Evolutionary conservation across 2,329 filamentous ascomycete genomes (phyloP).

Genomic region (Stagonosporopsis tanaceti): DNA sequence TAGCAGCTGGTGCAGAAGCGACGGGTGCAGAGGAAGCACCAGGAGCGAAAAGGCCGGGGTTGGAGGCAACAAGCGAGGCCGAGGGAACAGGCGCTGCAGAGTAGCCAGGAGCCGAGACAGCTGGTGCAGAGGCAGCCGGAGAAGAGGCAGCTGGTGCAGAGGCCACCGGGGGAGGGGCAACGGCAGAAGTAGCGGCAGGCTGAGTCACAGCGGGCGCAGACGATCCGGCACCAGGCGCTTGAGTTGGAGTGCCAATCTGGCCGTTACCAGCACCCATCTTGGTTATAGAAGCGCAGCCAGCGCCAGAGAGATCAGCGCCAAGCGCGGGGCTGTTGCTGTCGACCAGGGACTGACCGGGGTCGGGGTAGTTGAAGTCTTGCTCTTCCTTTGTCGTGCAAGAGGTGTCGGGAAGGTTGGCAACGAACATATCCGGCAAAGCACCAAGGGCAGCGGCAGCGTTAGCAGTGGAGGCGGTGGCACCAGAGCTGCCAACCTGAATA

Average conservation of each 20-base stretch:
- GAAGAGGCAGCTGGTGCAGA: not conserved
- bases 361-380: slow-evolving; percentile 74
- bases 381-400: no score
- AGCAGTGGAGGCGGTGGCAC: slow-evolving; percentile 43
- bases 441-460: slow-evolving; percentile 52
- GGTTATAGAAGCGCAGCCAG: slow-evolving; percentile 40
- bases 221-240: slow-evolving; percentile 10
- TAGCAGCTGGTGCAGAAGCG: slow-evolving; percentile 6
- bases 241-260: slow-evolving; percentile 36
- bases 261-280: slow-evolving; percentile 44
- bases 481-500: slow-evolving; percentile 66
- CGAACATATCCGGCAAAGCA: slow-evolving; percentile 76
- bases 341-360: slow-evolving; percentile 66
- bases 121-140: slow-evolving; percentile 10
- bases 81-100: slow-evolving; percentile 19
- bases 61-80: slow-evolving; percentile 5
- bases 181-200: slow-evolving; percentile 11
- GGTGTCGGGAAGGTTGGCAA: slow-evolving; percentile 71
- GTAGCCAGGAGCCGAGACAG: slow-evolving; percentile 8
- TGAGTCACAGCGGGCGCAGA: slow-evolving; percentile 12
- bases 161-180: slow-evolving; percentile 6
- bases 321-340: slow-evolving; percentile 38
- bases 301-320: slow-evolving; percentile 41
- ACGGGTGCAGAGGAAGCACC: slow-evolving; percentile 41
- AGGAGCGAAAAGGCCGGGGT: slow-evolving; percentile 28